Base-by-base conservation (phyloP, 1,284 basidiomycete genomes). In the Cutaneotrichosporon sp. region DNA sequence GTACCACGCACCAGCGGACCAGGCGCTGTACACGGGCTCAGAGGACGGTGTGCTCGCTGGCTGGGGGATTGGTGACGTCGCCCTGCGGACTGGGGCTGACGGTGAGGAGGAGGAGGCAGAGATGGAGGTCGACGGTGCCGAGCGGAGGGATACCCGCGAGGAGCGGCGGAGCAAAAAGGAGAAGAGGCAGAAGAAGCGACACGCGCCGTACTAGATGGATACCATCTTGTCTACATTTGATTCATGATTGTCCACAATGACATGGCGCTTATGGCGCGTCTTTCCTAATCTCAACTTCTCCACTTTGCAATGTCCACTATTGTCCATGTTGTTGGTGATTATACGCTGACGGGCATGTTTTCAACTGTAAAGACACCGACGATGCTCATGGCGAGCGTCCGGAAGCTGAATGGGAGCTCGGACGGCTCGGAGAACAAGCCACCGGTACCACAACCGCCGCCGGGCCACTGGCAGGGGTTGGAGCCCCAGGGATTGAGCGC, bases 41-140 rank as follows among this genome's bases (percentile, higher is more conserved):
- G 81, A 82, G 70, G 80, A 81, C 65, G 78, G 78, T 5, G 73
- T 81, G 4, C 68, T 82, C n/a, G 77, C 75, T n/a, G 78, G 78
- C 6, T 82, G 80, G 78, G 73, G 70, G 14, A 66, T 82, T 3
- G 64, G 69, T 7, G 64, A 68, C 30, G 58, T 79, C 16, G 65
- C 71, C 8, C 65, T 77, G 53, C 9, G 68, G 4, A 66, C 72
- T 1, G 78, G 80, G 13, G 76, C 75, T 62, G 75, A 72, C 22
- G 66, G 73, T 46, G 75, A 72, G 55, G 66, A 66, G 18, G 64
- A 68, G 22, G 70, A 73, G 59, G 74, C 71, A 14, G 66, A 72
- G 73, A 76, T 73, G 30, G 75, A 74, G 32, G 73, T 72, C 0
- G 75, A 79, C 26, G 60, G 64, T 16, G 65, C 60, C 21, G 66